Evolutionary conservation across 805 yeast species (phyloP).

Genomic region (Grigorovia transvaalensis): DNA sequence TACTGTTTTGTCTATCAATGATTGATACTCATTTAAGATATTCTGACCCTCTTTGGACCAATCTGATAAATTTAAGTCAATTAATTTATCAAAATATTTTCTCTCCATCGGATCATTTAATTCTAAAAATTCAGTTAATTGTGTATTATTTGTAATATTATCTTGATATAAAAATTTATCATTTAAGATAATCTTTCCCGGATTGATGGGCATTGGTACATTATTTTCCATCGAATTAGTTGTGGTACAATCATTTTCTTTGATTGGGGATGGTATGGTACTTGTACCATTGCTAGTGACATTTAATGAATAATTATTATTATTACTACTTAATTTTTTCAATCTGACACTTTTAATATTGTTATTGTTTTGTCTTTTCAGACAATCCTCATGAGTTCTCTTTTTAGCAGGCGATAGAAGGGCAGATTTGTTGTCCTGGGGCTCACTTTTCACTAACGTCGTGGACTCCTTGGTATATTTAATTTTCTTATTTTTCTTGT

Average conservation of each 20-base stretch:
- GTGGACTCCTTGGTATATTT: not conserved
- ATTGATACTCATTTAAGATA: constrained; percentile 27
- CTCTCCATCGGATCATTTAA: constrained; percentile 13
- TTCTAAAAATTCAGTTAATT: constrained; percentile 1
- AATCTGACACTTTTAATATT: too few species aligned
- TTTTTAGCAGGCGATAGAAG: not conserved
- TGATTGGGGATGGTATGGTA: not conserved
- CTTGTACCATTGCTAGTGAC: not conserved
- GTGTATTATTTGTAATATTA: not conserved
- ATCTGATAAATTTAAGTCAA: constrained; percentile 18
- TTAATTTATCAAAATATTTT: constrained; percentile 20
- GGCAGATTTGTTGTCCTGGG: not conserved
- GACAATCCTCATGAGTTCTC: not conserved
- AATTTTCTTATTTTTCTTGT: not conserved
- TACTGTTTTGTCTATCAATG: constrained; percentile 28
- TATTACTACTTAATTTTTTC: not conserved
- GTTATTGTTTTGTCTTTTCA: not conserved
- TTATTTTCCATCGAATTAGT: too few species aligned
- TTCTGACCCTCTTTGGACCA: constrained; percentile 33
- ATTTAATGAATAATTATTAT: too few species aligned
- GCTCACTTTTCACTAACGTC: not conserved
- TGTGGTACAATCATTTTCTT: not conserved
- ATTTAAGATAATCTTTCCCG: not conserved
- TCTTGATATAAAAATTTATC: not conserved
- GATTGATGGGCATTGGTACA: not conserved